Base-by-base conservation (phyloP, 1,139 yeast species). In the Casaregolazyma suthepensis region DNA sequence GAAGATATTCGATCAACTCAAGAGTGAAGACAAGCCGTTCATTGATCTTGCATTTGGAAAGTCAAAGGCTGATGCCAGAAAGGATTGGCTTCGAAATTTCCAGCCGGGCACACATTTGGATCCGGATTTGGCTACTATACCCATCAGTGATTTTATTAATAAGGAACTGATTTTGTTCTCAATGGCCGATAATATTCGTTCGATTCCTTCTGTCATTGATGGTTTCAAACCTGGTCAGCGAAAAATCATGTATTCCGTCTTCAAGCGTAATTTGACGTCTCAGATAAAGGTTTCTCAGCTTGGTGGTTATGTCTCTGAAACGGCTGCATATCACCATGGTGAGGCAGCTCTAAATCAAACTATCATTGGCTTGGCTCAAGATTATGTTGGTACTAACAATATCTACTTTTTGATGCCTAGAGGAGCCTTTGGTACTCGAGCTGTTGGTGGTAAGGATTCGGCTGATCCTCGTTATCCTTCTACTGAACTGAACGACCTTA, bases 171-270 rank as follows among this genome's bases (percentile, higher is more conserved):
- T 94, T 70, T 75, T 94, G 52, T 94, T 93, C 67, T 89, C 97
- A 17, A 87, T 94, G 87, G 98, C 98, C 1, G 99, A 94, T 72
- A 91, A 93, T 64, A 82, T 90, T 52, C 83, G 99, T 70, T 93
- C 99, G 0, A 90, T 94, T 64, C 99, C 99, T 1, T 86, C 90
- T 4, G 87, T 90, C 1, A 74, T 93, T 64, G 99, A 94, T 73
- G 99, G 99, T 1, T 82, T 93, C 61, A 94, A 94, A 68, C 99
- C 99, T 0, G 96, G 96, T 59, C 99, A 94, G 71, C 82, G 99
- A 66, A 94, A 94, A 66, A 95, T 93, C 45, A 72, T 94, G 60
- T 93, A 75, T 69, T 96, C 95, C 54, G 86, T 93, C 66, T 87
- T 91, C 70, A 87, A 87, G 68, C 83, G 90, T 69, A 89, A 89